Conservation (phyloP, 768 basidiomycete genomes). For the Lactifluus pinguis region DNA sequence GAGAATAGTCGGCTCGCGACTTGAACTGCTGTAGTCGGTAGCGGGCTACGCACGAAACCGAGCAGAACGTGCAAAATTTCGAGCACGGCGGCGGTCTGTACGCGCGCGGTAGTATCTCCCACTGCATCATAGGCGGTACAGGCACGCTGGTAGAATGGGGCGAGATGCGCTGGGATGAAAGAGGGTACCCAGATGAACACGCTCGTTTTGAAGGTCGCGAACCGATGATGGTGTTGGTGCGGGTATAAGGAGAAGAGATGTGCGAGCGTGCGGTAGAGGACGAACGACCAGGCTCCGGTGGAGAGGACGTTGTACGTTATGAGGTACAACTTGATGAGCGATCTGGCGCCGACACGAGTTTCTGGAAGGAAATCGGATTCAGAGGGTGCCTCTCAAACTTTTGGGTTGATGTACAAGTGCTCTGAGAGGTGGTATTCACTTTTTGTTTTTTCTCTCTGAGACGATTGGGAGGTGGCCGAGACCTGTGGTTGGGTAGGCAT, state of each 20-base stretch:
- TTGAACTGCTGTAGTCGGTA: constrained; percentile 68
- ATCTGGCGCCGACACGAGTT: neutral
- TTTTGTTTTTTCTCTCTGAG: neutral
- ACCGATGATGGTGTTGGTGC: neutral
- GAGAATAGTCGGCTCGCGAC: constrained; percentile 74
- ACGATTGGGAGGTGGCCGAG: neutral
- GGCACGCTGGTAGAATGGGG: constrained; percentile 41
- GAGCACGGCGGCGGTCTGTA: constrained; percentile 77
- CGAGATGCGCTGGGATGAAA: constrained; percentile 32
- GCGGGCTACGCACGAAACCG: constrained; percentile 71
- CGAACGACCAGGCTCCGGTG: constrained; percentile 9
- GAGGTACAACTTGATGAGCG: constrained; percentile 17
- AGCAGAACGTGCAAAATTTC: constrained; percentile 77
- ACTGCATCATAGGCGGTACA: constrained; percentile 52
- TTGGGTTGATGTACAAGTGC: neutral
- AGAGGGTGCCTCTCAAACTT: neutral
- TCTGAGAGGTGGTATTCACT: neutral
- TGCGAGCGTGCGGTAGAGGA: constrained; percentile 15
- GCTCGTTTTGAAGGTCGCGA: constrained; percentile 3
- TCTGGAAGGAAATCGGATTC: neutral
- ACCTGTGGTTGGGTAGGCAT: neutral
- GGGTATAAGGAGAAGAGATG: neutral
- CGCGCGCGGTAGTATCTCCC: constrained; percentile 52
- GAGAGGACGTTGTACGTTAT: constrained; percentile 18
- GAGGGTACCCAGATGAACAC: constrained; percentile 25